Conservation (phyloP, 345 rosid genomes). For the Populus ilicifolia region DNA sequence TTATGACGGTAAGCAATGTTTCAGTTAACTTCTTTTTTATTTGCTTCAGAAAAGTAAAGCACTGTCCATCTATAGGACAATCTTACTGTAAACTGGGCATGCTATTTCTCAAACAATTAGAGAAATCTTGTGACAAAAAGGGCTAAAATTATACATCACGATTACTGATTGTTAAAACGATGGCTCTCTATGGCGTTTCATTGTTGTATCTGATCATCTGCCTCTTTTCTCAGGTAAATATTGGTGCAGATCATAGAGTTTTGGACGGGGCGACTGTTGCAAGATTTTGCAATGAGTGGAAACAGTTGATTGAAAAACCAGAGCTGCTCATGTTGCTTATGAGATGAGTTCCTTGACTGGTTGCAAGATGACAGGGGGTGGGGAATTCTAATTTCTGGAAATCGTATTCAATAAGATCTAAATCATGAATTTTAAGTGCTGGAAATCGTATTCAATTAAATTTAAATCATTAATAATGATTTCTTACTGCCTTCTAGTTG, state of each 20-base stretch:
- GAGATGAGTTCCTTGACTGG: constrained; percentile 38
- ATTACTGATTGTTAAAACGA: background rate
- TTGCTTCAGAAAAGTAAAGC: background rate
- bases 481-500: too few species aligned
- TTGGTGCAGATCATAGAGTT: constrained; percentile 90
- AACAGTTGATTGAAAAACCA: constrained; percentile 75
- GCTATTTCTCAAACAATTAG: background rate
- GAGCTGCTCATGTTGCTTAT: constrained; percentile 70
- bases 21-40: background rate
- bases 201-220: background rate
- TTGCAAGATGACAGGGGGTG: background rate
- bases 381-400: background rate
- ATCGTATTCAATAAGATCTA: background rate
- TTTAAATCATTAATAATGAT: too few species aligned
- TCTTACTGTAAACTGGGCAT: background rate
- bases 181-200: background rate
- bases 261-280: constrained; percentile 94
- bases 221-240: constrained; percentile 50
- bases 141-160: background rate
- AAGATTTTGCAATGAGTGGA: constrained; percentile 84
- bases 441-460: too few species aligned
- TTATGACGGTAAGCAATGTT: constrained; percentile 59
- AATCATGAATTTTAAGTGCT: background rate
- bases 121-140: background rate
- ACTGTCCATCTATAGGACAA: background rate